Evolutionary conservation across 106 monocot species (phyloP), one percentile per base, ranked within the genome.

Genomic region (Chionographis japonica): DNA sequence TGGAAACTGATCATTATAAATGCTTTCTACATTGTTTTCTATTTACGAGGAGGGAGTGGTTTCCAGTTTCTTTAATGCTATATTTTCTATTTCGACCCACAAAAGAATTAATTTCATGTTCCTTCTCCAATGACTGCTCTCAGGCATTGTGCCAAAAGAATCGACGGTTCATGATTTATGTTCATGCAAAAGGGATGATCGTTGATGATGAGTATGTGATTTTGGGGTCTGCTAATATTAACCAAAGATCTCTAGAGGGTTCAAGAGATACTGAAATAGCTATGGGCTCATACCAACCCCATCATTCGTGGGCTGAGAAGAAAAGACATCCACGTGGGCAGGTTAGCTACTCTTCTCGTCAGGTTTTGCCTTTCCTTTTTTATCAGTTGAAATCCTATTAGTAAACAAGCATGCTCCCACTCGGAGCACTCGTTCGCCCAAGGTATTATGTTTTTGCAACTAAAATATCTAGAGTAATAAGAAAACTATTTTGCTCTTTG

Each of bases 201-300:
- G 89, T 93, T 5, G 93, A 93, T 57, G 93, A 93, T 62, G 93
- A 93, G 52, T 93, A 86, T 71, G 77, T 93, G 37, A 86, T 93
- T 55, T 2, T 93, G 70, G 93, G 89, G 15, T 93, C 93, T 62
- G 93, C 93, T 4, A 93, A 93, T 72, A 89, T 89, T 58, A 93
- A 93, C 27, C 89, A 93, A 75, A 83, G 93, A 68, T 93, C 93
- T 56, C 50, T 93, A 8, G 56, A 84, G 63, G 89, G 89, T 36
- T 79, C 84, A 17, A 81, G 93, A 71, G 93, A 93, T 66, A 93
- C 89, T 2, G 86, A 89, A 73, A 86, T 89, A 65, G 93, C 93
- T 13, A 93, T 93, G 86, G 89, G 93, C 37, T 83, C 84, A 59
- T 93, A 86, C 69, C 93, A 93, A 37, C 83, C 81, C 27, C 84